Evolutionary conservation across 352 stramenopile species (phyloP), one percentile per base, ranked within the genome.

Genomic region (Elongisporangium undulatum): DNA sequence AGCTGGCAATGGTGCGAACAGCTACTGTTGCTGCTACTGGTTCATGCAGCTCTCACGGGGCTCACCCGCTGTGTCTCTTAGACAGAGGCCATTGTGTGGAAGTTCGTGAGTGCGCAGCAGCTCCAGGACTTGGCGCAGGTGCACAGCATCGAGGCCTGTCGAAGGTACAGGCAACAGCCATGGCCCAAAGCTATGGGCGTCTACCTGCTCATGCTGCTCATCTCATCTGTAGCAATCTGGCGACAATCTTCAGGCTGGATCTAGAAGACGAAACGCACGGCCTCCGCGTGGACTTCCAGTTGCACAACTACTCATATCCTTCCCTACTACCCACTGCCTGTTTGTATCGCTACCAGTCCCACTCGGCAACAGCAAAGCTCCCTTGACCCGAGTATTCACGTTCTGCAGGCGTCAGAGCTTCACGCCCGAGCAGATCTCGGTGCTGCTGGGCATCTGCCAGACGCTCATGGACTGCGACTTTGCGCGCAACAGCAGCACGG

Each of bases 271-370:
- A 74, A 41, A 77, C 66, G 58, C 61, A 85, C 49, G 66, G 48
- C 41, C 76, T 88, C 41, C 59, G 88, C 41, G 58, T 88, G 5
- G 68, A 82, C 56, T 70, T 84, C 38, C 72, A 85, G 59, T 55
- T 88, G 23, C 67, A 84, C 70, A 85, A 81, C 57, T 90, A 85
- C 66, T 88, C 77, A 82, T 85, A 88, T 87, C 75, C 69, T 74
- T 45, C 23, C 21, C 4, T 34, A 48, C 15, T 50, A 20, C 51
- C 49, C 20, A 23, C 26, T 39, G 50, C 6, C 22, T 55, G 12
- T 59, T n/a, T 41, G 15, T 19, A 5, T 58, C 20, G 48, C 17
- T 24, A 24, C 8, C 55, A 16, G 16, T 26, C 38, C 4, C 19
- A 16, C 22, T 64, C 63, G 59, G 68, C 67, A 72, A 69, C 58